phyloP scores from a whole-genome alignment of 331 rosid species.

The Quercus lobata region DNA sequence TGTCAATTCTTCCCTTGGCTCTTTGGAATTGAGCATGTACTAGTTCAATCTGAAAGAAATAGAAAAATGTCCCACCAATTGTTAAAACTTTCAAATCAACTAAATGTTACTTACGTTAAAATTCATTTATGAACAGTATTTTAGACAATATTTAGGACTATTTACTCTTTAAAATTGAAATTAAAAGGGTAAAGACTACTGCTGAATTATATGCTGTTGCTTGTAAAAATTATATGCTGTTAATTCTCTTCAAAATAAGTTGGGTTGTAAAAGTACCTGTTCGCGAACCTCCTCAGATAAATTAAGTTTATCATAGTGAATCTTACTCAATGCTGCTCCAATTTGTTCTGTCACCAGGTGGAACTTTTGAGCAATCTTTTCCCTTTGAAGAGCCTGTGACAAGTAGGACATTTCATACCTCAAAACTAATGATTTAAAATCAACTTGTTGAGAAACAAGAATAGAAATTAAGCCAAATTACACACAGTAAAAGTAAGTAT shows the following conservation, averaged over 20 bases:
- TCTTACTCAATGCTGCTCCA: conserved; percentile 62
- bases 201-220: not conserved
- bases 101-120: not conserved
- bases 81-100: conserved; percentile 7
- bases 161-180: not conserved
- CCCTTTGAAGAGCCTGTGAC: conserved; percentile 61
- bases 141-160: not conserved
- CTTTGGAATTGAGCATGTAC: conserved; percentile 92
- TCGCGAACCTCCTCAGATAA: conserved; percentile 87
- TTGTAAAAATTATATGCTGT: not conserved
- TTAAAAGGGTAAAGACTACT: not conserved
- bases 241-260: conserved; percentile 2
- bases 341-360: conserved; percentile 52
- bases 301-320: conserved; percentile 60
- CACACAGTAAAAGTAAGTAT: too few species aligned
- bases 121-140: not conserved
- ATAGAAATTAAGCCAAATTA: not conserved
- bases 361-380: conserved; percentile 48
- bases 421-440: conserved; percentile 14
- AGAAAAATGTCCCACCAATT: not conserved
- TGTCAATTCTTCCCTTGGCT: conserved; percentile 61
- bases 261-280: conserved; percentile 55
- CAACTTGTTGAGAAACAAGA: not conserved
- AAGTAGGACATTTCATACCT: conserved; percentile 10
- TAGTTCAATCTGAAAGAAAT: conserved; percentile 69